A percentile compares a stretch with the other conserved stretches of the same genome.
phyloP scores from a whole-genome alignment of 345 rosid genomes.

The Schrenkiella parvula region DNA sequence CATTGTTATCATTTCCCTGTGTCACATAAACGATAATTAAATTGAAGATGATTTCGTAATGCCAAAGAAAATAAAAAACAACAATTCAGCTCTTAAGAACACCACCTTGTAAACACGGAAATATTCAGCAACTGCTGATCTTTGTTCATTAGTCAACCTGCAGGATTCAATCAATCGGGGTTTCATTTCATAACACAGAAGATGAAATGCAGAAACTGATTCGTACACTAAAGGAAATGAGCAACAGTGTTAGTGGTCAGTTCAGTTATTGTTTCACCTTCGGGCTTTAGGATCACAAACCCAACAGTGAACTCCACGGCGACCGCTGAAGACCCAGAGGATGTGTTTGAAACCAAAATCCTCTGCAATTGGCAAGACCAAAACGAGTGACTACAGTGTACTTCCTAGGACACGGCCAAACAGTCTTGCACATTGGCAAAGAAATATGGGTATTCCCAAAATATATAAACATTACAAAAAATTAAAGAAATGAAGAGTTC shows the following conservation, averaged over 20 bases:
- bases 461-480: no score
- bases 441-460: no score
- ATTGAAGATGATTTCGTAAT: background rate
- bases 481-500: background rate
- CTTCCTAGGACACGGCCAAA: background rate
- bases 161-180: slow-evolving; percentile 2
- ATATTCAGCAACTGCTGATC: slow-evolving; percentile 87
- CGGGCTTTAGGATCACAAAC: slow-evolving; percentile 94
- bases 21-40: slow-evolving; percentile 9
- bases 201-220: background rate
- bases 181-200: background rate
- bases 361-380: slow-evolving; percentile 44
- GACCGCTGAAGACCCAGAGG: slow-evolving; percentile 94
- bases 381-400: background rate
- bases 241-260: background rate
- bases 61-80: background rate
- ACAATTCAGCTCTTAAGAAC: background rate
- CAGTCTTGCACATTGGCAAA: background rate
- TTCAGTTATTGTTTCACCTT: slow-evolving; percentile 45
- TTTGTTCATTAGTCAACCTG: slow-evolving; percentile 88
- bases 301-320: slow-evolving; percentile 99
- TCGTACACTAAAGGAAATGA: background rate
- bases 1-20: slow-evolving; percentile 85
- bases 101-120: slow-evolving; percentile 78
- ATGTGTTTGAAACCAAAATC: slow-evolving; percentile 88